Base-by-base conservation (phyloP, 768 basidiomycete species). In the Boletus tomentosulus region DNA sequence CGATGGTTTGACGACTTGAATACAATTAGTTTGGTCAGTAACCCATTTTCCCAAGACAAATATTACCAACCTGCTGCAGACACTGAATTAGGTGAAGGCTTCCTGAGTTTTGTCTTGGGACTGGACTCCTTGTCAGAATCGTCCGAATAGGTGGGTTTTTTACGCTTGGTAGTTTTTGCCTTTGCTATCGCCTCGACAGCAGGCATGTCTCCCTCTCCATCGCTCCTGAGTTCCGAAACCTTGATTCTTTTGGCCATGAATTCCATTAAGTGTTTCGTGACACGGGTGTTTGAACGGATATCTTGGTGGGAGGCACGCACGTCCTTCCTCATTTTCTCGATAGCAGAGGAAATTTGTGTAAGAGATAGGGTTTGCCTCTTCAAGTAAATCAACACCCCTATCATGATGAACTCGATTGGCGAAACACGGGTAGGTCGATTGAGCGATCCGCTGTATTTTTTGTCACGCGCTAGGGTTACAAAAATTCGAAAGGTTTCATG, bases 341-440 rank as follows among this genome's bases (percentile, higher is more conserved):
- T 68, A 0, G 77, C 77, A 15, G 72, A 70, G 9, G 76, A 72
- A 33, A 80, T 68, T 51, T 81, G 77, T 2, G 64, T 63, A 30
- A 76, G 65, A 0, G 73, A 72, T 6, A 75, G 48, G 4, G 48
- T 59, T 38, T 61, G 38, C 35, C 70, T 65, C 56, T 74, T 67
- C 38, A 72, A 50, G 50, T 69, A 65, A 19, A 83, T 73, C 56
- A 80, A 61, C 51, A 74, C 69, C 19, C 66, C 71, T 0, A 73
- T 66, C 71, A 76, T 74, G 51, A 80, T 72, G 57, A 79, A 77
- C 53, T 77, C 77, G 38, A 74, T 70, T 1, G 77, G 74, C 9
- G 76, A 69, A 5, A 78, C 68, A 25, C 72, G 71, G 9, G 69
- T 62, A 15, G 71, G 71, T 19, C 60, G 62, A 46, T 68, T 65